A percentile compares a stretch with the other conserved stretches of the same genome.
Conservation (phyloP, 116 monocot species). For the Iris pallida region DNA sequence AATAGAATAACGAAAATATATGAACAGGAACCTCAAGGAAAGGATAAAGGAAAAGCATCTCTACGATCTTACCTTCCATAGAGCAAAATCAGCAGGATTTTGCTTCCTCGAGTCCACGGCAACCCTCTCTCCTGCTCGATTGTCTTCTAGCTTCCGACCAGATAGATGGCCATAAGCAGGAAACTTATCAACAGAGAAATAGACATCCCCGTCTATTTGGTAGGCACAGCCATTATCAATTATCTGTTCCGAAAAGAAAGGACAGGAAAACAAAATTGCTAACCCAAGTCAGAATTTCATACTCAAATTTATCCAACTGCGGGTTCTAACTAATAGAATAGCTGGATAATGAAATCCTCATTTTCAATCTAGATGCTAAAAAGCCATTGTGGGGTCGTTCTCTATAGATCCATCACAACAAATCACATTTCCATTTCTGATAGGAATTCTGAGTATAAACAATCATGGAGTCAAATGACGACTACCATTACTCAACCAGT, state of each 20-base stretch:
- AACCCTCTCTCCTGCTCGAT: constrained; percentile 86
- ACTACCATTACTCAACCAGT: no score
- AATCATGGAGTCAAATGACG: no score
- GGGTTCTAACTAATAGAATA: no score
- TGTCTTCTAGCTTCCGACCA: constrained; percentile 85
- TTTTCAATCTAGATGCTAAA: no score
- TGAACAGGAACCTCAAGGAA: no score
- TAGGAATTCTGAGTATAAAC: no score
- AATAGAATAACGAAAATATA: no score
- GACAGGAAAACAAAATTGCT: not conserved
- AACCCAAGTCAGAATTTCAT: not conserved
- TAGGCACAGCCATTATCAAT: constrained; percentile 88
- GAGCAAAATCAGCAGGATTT: constrained; percentile 97
- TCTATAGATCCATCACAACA: no score
- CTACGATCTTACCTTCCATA: constrained; percentile 82
- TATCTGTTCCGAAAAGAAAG: constrained; percentile 49
- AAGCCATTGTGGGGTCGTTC: no score
- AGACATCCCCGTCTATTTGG: constrained; percentile 75
- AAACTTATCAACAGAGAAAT: constrained; percentile 89
- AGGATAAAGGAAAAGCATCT: not conserved
- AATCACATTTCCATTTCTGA: no score
- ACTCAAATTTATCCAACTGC: no score
- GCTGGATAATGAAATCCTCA: no score
- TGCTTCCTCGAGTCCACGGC: constrained; percentile 81
- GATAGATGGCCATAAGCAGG: constrained; percentile 87